Percentiles rank a stretch among this genome's conserved stretches.
These are phyloP conservation scores for Gloeostereum incarnatum DNA, from an alignment of 768 basidiomycete species.

Conservation along the genomic window DNA sequence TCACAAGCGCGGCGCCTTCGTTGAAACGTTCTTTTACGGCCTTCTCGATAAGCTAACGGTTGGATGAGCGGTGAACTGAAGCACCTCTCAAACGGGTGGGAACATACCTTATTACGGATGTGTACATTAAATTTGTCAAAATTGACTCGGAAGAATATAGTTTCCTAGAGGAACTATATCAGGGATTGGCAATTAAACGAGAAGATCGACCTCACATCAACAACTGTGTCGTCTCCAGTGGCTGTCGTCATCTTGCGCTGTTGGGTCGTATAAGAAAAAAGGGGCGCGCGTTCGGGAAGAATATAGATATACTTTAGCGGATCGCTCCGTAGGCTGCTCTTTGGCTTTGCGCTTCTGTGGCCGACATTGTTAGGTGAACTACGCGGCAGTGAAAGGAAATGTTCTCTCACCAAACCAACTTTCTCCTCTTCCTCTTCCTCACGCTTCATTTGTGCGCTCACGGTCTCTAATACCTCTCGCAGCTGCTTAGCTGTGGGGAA, in stretches of 20 bases:
- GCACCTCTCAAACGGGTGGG: not conserved
- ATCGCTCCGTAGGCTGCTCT: constrained; percentile 21
- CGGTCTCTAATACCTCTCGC: constrained; percentile 59
- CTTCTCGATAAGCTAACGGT: constrained; percentile 59
- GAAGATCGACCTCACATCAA: constrained; percentile 62
- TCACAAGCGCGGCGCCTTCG: constrained; percentile 55
- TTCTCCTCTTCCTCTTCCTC: constrained; percentile 72
- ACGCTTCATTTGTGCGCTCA: constrained; percentile 49
- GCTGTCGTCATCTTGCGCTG: constrained; percentile 15
- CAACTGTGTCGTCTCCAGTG: constrained; percentile 43
- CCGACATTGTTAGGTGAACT: constrained; percentile 14
- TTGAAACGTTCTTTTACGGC: constrained; percentile 81
- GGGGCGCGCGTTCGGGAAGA: constrained; percentile 6
- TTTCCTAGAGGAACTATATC: constrained; percentile 33
- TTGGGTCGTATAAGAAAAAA: constrained; percentile 6
- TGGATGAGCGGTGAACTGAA: constrained; percentile 8
- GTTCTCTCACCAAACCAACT: constrained; percentile 52
- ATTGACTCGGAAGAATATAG: constrained; percentile 79
- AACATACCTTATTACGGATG: constrained; percentile 73
- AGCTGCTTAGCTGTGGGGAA: constrained; percentile 80
- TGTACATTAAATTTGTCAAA: constrained; percentile 81
- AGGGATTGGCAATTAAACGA: constrained; percentile 7
- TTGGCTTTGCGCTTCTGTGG: constrained; percentile 55
- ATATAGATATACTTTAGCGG: not conserved
- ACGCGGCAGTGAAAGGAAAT: not conserved